Conservation (phyloP, 2,329 filamentous ascomycete genomes). For the Botrytis elliptica region DNA sequence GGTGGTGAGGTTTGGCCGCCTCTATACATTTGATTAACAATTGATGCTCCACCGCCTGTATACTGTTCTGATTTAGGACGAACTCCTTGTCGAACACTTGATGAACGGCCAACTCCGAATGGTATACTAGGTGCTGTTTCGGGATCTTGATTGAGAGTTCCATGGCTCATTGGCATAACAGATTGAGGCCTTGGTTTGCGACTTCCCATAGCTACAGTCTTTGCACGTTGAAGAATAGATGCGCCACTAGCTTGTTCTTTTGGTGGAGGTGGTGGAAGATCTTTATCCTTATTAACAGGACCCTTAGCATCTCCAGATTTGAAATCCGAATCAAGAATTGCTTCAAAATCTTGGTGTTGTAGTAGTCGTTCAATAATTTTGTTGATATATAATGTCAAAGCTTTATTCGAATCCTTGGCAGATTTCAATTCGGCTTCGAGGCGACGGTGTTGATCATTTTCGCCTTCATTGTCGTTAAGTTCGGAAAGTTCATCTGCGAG, state of each 20-base stretch:
- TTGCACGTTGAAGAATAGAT: slow-evolving; percentile 60
- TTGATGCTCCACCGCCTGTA: slow-evolving; percentile 58
- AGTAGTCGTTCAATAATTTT: slow-evolving; percentile 96
- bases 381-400: slow-evolving; percentile 95
- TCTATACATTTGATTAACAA: slow-evolving; percentile 89
- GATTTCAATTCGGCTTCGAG: slow-evolving; percentile 77
- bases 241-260: slow-evolving; percentile 48
- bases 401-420: slow-evolving; percentile 93
- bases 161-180: slow-evolving; percentile 47
- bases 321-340: slow-evolving; percentile 74
- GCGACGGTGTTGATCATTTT: slow-evolving; percentile 60
- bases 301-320: slow-evolving; percentile 42
- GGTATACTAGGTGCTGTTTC: slow-evolving; percentile 75
- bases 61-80: slow-evolving; percentile 65
- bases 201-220: slow-evolving; percentile 52
- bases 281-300: slow-evolving; percentile 61
- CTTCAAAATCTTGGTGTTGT: slow-evolving; percentile 92
- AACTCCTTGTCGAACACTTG: slow-evolving; percentile 50
- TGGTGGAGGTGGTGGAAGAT: slow-evolving; percentile 69
- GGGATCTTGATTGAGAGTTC: slow-evolving; percentile 58
- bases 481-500: slow-evolving; percentile 88
- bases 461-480: slow-evolving; percentile 53
- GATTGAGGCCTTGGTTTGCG: slow-evolving; percentile 56
- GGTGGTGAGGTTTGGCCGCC: slow-evolving; percentile 61
- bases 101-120: slow-evolving; percentile 56